phyloP scores from a whole-genome alignment of 1,139 yeast species.

The Taphrina sp. region DNA sequence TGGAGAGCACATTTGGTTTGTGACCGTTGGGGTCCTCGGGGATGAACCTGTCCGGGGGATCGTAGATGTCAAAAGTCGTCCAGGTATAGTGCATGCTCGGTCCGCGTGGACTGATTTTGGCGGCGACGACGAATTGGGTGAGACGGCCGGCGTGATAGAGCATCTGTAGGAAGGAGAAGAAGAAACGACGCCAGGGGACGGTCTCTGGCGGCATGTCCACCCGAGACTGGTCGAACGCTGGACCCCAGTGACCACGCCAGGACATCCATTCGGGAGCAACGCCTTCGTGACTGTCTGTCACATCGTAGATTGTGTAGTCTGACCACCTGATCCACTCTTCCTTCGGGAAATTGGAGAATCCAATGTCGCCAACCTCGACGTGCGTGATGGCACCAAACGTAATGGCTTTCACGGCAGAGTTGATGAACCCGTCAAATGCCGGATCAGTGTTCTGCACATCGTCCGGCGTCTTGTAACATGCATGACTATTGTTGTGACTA shows the following conservation, averaged over 20 bases:
- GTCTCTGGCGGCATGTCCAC: constrained; percentile 24
- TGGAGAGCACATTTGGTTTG: constrained; percentile 20
- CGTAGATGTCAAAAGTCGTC: constrained; percentile 21
- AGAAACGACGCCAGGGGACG: constrained; percentile 31
- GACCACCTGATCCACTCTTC: constrained; percentile 23
- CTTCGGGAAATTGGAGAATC: constrained; percentile 18
- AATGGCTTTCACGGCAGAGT: constrained; percentile 26
- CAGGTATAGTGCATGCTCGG: constrained; percentile 27
- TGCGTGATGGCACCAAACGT: constrained; percentile 32
- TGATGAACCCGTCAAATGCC: constrained; percentile 30
- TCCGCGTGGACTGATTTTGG: constrained; percentile 26
- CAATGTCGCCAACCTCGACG: constrained; percentile 31
- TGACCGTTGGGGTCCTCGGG: constrained; percentile 32
- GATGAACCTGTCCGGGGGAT: constrained; percentile 18
- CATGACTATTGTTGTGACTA: constrained; percentile 29
- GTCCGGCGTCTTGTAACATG: constrained; percentile 21
- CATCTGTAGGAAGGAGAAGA: constrained; percentile 26
- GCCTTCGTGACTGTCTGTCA: constrained; percentile 13
- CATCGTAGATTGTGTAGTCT: constrained; percentile 17
- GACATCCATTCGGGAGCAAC: constrained; percentile 1
- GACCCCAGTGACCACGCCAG: constrained; percentile 32
- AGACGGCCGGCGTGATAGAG: constrained; percentile 30
- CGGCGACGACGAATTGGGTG: constrained; percentile 21
- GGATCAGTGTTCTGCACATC: constrained; percentile 31
- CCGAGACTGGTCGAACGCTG: constrained; percentile 24